A percentile compares a stretch with the other conserved stretches of the same genome.
phyloP scores from a whole-genome alignment of 345 rosid species.

The Draba incana region DNA sequence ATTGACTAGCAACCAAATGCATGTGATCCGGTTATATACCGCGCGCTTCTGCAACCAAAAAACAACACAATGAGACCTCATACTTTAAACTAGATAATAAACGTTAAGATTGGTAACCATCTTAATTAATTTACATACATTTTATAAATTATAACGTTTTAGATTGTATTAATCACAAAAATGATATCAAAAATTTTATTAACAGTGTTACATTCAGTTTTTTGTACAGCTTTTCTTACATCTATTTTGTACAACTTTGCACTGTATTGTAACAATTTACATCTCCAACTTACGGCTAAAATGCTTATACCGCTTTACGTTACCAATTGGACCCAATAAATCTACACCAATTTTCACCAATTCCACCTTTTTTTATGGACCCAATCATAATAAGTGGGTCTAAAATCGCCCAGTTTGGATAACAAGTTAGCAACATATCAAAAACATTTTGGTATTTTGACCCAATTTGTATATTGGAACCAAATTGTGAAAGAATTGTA shows the following conservation, averaged over 20 bases:
- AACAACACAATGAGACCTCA: background rate
- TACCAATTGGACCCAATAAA: background rate
- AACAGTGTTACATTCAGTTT: too few species aligned
- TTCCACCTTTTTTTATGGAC: constrained; percentile 31
- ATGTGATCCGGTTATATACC: background rate
- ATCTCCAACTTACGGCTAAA: too few species aligned
- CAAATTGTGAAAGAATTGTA: background rate
- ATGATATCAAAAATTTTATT: too few species aligned
- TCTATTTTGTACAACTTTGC: too few species aligned
- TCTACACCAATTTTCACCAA: constrained; percentile 14
- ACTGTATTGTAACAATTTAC: too few species aligned
- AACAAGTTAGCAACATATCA: constrained; percentile 19
- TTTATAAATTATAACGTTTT: too few species aligned
- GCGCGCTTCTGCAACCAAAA: background rate
- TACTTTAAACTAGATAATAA: background rate
- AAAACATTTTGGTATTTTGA: constrained; percentile 22
- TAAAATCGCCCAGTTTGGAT: background rate
- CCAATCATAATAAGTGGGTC: constrained; percentile 21
- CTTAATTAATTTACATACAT: too few species aligned
- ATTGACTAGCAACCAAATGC: background rate
- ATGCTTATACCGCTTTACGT: too few species aligned
- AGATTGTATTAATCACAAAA: too few species aligned
- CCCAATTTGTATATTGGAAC: constrained; percentile 2
- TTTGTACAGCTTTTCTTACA: too few species aligned
- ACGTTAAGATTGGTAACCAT: too few species aligned